Base-by-base conservation (phyloP, 2,329 filamentous ascomycete genomes). In the Fusarium sp. region DNA sequence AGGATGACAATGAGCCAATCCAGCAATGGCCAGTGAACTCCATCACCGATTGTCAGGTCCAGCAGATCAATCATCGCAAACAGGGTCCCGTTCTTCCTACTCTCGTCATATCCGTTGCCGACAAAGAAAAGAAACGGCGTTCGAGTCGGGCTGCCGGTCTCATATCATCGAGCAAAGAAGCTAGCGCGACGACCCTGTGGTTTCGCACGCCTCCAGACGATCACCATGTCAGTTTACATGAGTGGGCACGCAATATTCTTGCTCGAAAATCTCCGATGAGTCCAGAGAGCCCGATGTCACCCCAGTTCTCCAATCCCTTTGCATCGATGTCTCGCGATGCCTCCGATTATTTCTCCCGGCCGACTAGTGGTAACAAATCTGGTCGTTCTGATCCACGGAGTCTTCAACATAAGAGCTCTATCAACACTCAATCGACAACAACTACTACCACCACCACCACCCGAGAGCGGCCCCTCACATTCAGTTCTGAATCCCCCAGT, bases 71-170 rank as follows among this genome's bases (percentile, higher is more conserved):
- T 45, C 87, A 91, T 75, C 87, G 89, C 56, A 92, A 92, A 75
- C 89, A 91, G 75, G 87, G 87, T 2, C 86, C 88, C 16, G 83
- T 87, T 9, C 80, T 90, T 13, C 89, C 89, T 4, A 92, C 90
- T 11, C 84, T 92, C 18, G 83, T 91, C 50, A 78, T 92, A 41
- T 88, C 83, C 71, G 81, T 92, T 53, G 84, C 86, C 41, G 89
- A 91, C 71, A 91, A 89, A 78, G 83, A 90, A 70, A 87, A 89
- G 61, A 92, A 91, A 75, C 87, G 90, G 55, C 86, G 90, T 67
- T 92, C 90, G 51, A 92, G 90, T 73, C 86, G 90, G 68, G 88
- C 90, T 7, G 86, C 88, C 8, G 88, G 88, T 7, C 82, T 92
- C 28, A 86, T 85, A 24, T 79, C 86, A 15, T 79, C 83, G 12